Evolutionary conservation across 78 protist species (phyloP).

Genomic region (Emiliania huxleyi): DNA sequence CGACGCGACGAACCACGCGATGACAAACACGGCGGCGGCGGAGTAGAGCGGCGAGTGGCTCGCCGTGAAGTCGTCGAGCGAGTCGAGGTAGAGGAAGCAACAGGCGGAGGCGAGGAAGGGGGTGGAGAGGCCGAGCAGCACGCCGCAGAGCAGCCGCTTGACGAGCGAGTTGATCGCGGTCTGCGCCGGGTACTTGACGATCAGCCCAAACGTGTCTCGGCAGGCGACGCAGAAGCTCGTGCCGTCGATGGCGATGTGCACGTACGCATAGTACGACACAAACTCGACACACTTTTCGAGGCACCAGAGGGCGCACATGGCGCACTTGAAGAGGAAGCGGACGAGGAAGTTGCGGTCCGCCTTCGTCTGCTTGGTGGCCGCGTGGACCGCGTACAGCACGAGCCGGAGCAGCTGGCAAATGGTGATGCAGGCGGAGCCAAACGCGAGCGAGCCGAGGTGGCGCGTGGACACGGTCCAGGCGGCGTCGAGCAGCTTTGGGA

Average conservation of each 20-base stretch:
- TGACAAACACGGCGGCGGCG: not conserved
- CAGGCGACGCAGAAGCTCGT: not conserved
- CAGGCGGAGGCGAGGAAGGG: not conserved
- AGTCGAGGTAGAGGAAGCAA: not conserved
- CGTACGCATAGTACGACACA: not conserved
- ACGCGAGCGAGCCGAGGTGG: not conserved
- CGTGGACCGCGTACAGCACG: not conserved
- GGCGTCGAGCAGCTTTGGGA: not conserved
- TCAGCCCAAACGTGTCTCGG: not conserved
- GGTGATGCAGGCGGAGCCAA: not conserved
- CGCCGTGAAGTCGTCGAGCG: too few species aligned
- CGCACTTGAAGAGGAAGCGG: not conserved
- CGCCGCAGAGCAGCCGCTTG: too few species aligned
- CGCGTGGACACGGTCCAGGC: not conserved
- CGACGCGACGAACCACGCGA: not conserved
- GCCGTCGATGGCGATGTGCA: not conserved
- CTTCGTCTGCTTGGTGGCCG: not conserved
- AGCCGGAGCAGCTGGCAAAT: not conserved
- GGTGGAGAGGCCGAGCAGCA: not conserved
- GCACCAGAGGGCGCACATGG: not conserved
- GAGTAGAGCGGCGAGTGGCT: not conserved
- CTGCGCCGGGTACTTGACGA: not conserved
- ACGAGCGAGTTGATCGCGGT: not conserved
- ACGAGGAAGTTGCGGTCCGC: not conserved
- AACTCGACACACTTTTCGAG: not conserved